phyloP scores from a whole-genome alignment of 257 asterid species.

The Gynochthodes officinalis region DNA sequence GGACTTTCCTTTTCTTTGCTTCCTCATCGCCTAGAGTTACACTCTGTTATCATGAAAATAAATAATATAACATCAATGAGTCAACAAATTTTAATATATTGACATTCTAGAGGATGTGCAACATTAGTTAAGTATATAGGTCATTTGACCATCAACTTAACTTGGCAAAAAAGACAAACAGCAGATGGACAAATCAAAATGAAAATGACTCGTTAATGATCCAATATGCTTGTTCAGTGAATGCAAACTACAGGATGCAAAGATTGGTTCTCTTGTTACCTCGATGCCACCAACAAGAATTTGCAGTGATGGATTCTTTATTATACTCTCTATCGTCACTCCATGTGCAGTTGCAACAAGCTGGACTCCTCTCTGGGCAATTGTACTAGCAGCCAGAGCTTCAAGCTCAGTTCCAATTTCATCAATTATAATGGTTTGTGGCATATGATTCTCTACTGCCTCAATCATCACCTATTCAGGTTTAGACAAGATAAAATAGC shows the following conservation, averaged over 20 bases:
- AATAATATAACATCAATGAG: neutral
- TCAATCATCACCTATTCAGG: constrained; percentile 86
- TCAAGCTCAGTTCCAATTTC: constrained; percentile 98
- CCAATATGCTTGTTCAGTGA: neutral
- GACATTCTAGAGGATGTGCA: neutral
- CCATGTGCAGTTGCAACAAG: constrained; percentile 99
- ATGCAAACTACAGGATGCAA: neutral
- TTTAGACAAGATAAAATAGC: neutral
- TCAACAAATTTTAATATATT: neutral
- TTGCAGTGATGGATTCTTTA: constrained; percentile 88
- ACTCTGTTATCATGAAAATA: constrained; percentile 49
- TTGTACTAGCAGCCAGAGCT: constrained; percentile 95
- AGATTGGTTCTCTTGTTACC: constrained; percentile 39
- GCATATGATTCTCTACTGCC: constrained; percentile 99
- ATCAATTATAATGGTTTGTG: constrained; percentile 86
- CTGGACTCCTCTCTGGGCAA: constrained; percentile 99
- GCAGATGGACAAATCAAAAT: neutral
- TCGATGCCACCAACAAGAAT: constrained; percentile 97
- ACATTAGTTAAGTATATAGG: neutral
- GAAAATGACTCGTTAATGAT: neutral
- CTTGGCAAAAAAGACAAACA: neutral
- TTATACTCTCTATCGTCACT: constrained; percentile 79
- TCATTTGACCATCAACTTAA: neutral
- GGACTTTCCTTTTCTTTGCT: constrained; percentile 97
- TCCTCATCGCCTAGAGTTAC: constrained; percentile 99